These are phyloP conservation scores for Aurinia saxatilis DNA, from an alignment of 345 rosid genomes.

Conservation along the genomic window DNA sequence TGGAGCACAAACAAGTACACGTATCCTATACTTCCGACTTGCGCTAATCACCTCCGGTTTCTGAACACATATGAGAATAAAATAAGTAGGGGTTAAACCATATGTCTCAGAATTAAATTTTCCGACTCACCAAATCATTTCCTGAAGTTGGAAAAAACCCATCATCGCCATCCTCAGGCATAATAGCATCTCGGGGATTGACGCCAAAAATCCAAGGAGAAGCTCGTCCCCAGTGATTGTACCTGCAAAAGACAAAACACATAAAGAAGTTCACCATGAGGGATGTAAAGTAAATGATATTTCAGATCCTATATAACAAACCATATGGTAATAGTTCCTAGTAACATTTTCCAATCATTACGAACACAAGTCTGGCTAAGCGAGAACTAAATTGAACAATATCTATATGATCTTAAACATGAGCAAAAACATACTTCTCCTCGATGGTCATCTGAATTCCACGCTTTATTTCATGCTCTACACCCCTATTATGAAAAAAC, in stretches of 20 bases:
- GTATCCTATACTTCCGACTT: constrained; percentile 57
- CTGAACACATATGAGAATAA: constrained; percentile 34
- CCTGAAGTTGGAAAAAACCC: constrained; percentile 87
- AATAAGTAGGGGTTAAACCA: background rate
- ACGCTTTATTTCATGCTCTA: constrained; percentile 36
- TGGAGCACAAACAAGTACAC: constrained; percentile 94
- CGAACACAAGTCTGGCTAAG: background rate
- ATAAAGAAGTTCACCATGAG: background rate
- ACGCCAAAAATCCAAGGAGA: constrained; percentile 78
- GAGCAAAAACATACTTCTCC: constrained; percentile 60
- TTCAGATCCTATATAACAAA: background rate
- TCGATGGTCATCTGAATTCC: constrained; percentile 54
- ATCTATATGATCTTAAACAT: background rate
- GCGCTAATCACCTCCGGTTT: constrained; percentile 83
- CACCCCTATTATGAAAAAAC: constrained; percentile 35
- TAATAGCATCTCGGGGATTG: constrained; percentile 77
- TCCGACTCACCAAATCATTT: constrained; percentile 69
- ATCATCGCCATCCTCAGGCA: constrained; percentile 87
- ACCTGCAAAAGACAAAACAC: constrained; percentile 37
- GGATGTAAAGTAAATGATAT: background rate
- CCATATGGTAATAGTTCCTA: background rate
- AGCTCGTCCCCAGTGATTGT: constrained; percentile 63
- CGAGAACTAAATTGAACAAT: background rate
- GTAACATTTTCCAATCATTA: background rate
- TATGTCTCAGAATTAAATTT: background rate